Conservation (phyloP, 495 filamentous ascomycete genomes). For the Neurospora tetrasperma region DNA sequence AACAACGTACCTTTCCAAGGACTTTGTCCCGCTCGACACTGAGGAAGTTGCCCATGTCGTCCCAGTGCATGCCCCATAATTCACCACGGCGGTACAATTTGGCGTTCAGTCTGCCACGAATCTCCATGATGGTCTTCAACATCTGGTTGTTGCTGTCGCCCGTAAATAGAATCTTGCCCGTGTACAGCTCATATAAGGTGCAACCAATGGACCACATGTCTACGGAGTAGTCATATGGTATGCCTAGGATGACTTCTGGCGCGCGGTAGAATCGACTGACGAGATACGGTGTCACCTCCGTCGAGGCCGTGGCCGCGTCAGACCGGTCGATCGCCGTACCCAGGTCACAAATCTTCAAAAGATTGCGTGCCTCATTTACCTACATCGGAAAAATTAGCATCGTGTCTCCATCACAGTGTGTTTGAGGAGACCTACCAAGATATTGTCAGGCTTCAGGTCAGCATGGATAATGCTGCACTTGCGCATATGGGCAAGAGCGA, state of each 20-base stretch:
- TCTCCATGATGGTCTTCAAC: constrained; percentile 92
- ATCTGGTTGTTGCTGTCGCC: constrained; percentile 97
- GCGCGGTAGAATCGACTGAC: constrained; percentile 96
- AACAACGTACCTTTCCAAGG: constrained; percentile 57
- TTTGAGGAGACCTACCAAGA: constrained; percentile 44
- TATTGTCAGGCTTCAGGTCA: constrained; percentile 95
- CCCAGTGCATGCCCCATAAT: constrained; percentile 68
- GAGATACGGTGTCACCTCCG: constrained; percentile 84
- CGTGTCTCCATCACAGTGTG: background rate
- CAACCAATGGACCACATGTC: constrained; percentile 98
- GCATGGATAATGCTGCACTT: constrained; percentile 91
- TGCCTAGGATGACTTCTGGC: constrained; percentile 93
- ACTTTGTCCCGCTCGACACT: constrained; percentile 79
- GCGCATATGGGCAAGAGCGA: constrained; percentile 72
- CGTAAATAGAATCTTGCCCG: constrained; percentile 92
- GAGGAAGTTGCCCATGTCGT: constrained; percentile 75
- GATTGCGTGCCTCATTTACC: constrained; percentile 73
- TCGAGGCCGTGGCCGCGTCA: constrained; percentile 53
- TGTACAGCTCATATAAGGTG: constrained; percentile 93
- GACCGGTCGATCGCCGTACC: constrained; percentile 84
- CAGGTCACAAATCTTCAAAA: constrained; percentile 91
- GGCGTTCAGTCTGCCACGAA: constrained; percentile 80
- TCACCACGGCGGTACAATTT: constrained; percentile 76
- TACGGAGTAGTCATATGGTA: constrained; percentile 86
- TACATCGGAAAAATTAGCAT: constrained; percentile 13